Conservation (phyloP, 2,329 filamentous ascomycete species). For the Curvularia spicifera region DNA sequence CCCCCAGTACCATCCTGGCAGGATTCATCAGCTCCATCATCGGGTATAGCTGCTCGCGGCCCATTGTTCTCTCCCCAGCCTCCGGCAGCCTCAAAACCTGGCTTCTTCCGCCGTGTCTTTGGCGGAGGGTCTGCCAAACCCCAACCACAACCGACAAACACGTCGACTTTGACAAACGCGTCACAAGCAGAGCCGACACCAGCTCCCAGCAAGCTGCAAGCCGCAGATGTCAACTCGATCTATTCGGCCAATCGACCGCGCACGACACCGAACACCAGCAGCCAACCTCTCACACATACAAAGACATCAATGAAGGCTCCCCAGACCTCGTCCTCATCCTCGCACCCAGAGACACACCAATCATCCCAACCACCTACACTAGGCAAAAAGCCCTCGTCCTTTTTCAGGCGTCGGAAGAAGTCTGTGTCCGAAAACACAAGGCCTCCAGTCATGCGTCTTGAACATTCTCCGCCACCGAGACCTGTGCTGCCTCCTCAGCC, state of each 20-base stretch:
- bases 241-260: conserved; percentile 45
- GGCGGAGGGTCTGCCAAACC: conserved; percentile 68
- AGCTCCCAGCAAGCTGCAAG: conserved; percentile 25
- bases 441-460: conserved; percentile 63
- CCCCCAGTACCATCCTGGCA: conserved; percentile 55
- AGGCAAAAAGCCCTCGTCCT: conserved; percentile 91
- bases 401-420: conserved; percentile 93
- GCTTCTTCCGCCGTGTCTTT: conserved; percentile 95
- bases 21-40: conserved; percentile 60
- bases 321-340: conserved; percentile 31
- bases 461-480: conserved; percentile 45
- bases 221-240: conserved; percentile 39
- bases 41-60: conserved; percentile 61
- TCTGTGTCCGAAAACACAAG: conserved; percentile 73
- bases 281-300: conserved; percentile 56
- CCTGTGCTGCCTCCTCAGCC: conserved; percentile 40
- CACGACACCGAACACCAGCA: conserved; percentile 50
- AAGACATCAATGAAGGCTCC: conserved; percentile 51
- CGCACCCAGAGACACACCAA: conserved; percentile 34
- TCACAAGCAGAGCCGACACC: conserved; percentile 29
- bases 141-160: conserved; percentile 37
- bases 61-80: conserved; percentile 49
- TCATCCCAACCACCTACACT: conserved; percentile 53
- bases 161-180: conserved; percentile 22
- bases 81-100: conserved; percentile 67